Conservation (phyloP, 225 moss, liverwort and hornwort genomes). For the Physcomitrellopsis africana region DNA sequence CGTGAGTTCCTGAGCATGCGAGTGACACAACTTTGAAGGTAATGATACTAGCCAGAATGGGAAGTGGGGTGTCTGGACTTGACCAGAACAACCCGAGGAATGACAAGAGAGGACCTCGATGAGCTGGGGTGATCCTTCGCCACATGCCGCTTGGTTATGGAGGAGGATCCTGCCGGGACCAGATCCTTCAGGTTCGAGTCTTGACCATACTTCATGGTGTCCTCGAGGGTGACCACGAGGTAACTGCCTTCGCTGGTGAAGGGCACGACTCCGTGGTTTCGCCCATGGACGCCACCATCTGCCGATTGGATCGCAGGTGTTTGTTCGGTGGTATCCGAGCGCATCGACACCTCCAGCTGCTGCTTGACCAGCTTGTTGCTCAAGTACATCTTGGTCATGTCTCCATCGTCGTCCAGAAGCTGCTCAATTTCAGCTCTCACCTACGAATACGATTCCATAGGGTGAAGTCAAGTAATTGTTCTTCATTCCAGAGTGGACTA, state of each 20-base stretch:
- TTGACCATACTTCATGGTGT: conserved; percentile 25
- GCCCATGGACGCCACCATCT: not conserved
- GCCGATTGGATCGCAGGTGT: not conserved
- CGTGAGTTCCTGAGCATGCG: no score
- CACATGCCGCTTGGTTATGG: not conserved
- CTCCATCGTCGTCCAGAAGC: conserved; percentile 60
- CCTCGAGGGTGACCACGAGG: conserved; percentile 26
- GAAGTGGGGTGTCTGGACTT: no score
- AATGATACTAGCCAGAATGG: no score
- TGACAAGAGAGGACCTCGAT: conserved; percentile 26
- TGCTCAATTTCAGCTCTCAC: conserved; percentile 64
- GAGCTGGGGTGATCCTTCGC: conserved; percentile 1
- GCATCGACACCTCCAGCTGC: conserved; percentile 16
- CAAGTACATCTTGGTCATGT: conserved; percentile 73
- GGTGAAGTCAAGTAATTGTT: no score
- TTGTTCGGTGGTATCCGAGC: not conserved
- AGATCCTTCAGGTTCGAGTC: conserved; percentile 2
- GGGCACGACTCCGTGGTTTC: not conserved
- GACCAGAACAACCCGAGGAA: not conserved
- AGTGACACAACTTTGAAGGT: no score
- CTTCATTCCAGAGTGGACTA: no score
- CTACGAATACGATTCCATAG: conserved; percentile 23
- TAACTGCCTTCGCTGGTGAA: not conserved
- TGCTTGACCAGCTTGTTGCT: conserved; percentile 42
- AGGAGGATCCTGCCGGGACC: not conserved